phyloP scores from a whole-genome alignment of 768 basidiomycete species.

The Termitomyces sp. region DNA sequence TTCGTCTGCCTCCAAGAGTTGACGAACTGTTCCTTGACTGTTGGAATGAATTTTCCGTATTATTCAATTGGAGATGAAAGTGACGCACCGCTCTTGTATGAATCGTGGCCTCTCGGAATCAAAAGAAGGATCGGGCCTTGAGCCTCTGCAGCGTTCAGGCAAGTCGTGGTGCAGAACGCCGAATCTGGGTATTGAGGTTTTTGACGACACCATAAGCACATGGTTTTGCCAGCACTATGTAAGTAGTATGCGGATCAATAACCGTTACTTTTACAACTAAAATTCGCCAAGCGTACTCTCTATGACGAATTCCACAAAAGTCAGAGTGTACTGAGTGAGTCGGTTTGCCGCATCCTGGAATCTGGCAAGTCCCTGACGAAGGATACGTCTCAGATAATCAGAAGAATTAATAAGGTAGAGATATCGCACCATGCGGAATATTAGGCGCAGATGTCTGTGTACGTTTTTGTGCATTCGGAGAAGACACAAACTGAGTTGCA shows the following conservation, averaged over 20 bases:
- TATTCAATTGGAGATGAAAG: not conserved
- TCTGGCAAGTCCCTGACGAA: not conserved
- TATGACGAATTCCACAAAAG: not conserved
- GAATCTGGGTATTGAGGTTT: slow-evolving; percentile 51
- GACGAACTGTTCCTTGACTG: slow-evolving; percentile 26
- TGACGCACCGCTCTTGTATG: slow-evolving; percentile 59
- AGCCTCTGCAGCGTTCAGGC: slow-evolving; percentile 49
- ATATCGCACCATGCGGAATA: not conserved
- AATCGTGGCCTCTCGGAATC: slow-evolving; percentile 54
- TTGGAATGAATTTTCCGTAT: slow-evolving; percentile 66
- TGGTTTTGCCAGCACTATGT: slow-evolving; percentile 44
- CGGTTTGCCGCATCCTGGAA: not conserved
- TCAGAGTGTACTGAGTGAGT: not conserved
- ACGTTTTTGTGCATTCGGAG: not conserved
- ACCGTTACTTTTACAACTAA: not conserved
- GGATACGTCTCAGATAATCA: not conserved
- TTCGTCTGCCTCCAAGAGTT: slow-evolving; percentile 50
- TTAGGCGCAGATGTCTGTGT: not conserved
- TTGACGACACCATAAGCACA: slow-evolving; percentile 60
- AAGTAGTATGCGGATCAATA: slow-evolving; percentile 11
- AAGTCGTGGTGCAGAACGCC: slow-evolving; percentile 57
- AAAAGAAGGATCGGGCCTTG: slow-evolving; percentile 56
- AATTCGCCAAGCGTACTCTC: not conserved
- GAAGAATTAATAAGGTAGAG: not conserved
- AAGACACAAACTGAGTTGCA: slow-evolving; percentile 23